Evolutionary conservation across 306 rosid genomes (phyloP).

Genomic region (Acacia crassicarpa): DNA sequence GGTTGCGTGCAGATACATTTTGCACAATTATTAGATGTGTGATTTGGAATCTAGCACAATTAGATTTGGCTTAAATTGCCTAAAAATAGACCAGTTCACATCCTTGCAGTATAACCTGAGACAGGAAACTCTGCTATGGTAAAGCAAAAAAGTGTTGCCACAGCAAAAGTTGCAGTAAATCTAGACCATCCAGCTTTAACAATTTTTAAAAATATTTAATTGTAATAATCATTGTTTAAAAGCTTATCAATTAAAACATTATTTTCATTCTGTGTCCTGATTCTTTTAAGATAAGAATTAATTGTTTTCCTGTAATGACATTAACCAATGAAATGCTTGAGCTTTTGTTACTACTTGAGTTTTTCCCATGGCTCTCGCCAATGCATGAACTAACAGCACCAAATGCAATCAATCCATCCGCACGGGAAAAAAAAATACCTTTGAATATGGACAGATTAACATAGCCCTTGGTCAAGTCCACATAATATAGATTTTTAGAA

Average conservation of each 20-base stretch:
- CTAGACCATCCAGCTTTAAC: neutral
- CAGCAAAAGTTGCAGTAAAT: neutral
- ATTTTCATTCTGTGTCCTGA: neutral
- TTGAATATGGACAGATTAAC: neutral
- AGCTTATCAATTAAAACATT: neutral
- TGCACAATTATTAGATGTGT: neutral
- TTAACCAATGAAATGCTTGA: neutral
- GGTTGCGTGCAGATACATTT: neutral
- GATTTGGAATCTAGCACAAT: neutral
- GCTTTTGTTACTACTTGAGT: neutral
- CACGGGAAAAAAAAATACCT: neutral
- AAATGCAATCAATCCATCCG: neutral
- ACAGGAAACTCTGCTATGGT: neutral
- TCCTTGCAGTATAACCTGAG: neutral
- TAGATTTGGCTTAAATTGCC: neutral
- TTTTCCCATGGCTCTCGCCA: neutral
- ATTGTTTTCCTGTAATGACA: neutral
- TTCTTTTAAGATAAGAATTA: neutral
- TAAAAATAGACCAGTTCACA: neutral
- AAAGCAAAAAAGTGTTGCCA: neutral
- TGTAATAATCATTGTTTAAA: too few relatives aligned
- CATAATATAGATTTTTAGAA: neutral
- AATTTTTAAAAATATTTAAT: neutral
- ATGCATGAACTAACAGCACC: neutral
- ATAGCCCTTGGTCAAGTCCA: conserved; percentile 1